Base-by-base conservation (phyloP, 2,329 filamentous ascomycete genomes). In the Zelopaecilomyces penicillatus region DNA sequence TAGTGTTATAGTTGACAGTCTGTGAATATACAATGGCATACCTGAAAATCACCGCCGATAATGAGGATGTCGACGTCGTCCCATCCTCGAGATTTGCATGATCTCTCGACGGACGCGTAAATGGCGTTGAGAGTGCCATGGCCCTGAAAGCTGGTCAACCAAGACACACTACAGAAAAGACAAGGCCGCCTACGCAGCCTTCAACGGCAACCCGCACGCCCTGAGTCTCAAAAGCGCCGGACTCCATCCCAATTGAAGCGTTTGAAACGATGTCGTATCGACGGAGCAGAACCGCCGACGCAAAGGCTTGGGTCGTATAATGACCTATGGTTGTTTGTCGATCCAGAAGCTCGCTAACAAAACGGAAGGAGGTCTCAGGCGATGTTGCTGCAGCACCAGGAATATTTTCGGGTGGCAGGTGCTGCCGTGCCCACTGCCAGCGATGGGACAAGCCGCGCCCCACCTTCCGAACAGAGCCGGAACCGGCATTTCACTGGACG, bases 1-100 rank as follows among this genome's bases (percentile, higher is more conserved):
- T 39, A 39, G 26, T 1, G 26, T 10, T 19, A 19, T 2, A 19
- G 19, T 19, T 19, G 19, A 19, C 2, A 3, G 19, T 19, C 19
- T 19, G 19, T 19, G 19, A 19, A 5, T 7, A 37, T 33, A 33
- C 26, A 4, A 11, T 29, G 8, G 50, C 60, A 31, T 67, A 85
- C 85, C 71, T 96, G 88, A 53, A 98, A 98, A 61, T 98, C 93
- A 29, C 93, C 93, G 45, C 91, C 88, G 56, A 98, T 95, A 57
- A 98, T 94, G 53, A 98, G 69, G 8, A 96, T 67, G 62, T 98
- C 93, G 30, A 97, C 80, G 31, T 76, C 79, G 52, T 85, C 73
- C 90, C 91, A 96, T 27, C 76, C 76, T 55, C 85, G 85, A 38
- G 75, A 70, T 52, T 79, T 70, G 63, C 83, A 87, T 7, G 87